A percentile compares a stretch with the other conserved stretches of the same genome.
Conservation (phyloP, 2,329 filamentous ascomycete genomes). For the Xylariaceae sp. region DNA sequence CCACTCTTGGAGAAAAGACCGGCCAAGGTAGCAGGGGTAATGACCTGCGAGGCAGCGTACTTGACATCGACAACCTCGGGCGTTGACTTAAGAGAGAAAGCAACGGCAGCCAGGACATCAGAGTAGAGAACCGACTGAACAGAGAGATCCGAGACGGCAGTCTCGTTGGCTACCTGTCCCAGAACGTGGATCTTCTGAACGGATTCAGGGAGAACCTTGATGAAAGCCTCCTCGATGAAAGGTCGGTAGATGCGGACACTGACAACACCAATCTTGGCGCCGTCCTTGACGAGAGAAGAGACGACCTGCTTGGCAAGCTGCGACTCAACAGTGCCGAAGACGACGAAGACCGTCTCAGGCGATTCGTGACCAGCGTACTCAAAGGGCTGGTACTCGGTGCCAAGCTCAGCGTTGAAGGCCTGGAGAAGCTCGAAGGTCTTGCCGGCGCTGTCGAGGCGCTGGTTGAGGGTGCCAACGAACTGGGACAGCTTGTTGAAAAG, state of each 20-base stretch:
- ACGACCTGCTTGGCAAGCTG: slow-evolving; percentile 81
- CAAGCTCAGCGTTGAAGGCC: slow-evolving; percentile 82
- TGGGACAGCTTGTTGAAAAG: slow-evolving; percentile 62
- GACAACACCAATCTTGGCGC: slow-evolving; percentile 76
- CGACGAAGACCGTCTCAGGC: slow-evolving; percentile 78
- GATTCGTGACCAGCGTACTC: slow-evolving; percentile 84
- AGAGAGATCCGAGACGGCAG: slow-evolving; percentile 67
- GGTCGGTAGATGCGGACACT: slow-evolving; percentile 92
- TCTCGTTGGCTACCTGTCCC: slow-evolving; percentile 75
- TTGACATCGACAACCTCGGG: slow-evolving; percentile 77
- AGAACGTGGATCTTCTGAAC: slow-evolving; percentile 75
- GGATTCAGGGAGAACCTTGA: slow-evolving; percentile 71
- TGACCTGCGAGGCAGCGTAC: slow-evolving; percentile 64
- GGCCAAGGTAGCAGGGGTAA: slow-evolving; percentile 52
- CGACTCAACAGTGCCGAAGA: slow-evolving; percentile 87
- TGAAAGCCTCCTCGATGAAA: slow-evolving; percentile 91
- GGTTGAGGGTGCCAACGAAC: slow-evolving; percentile 54
- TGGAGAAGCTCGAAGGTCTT: slow-evolving; percentile 65
- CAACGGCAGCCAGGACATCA: slow-evolving; percentile 82
- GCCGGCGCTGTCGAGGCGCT: slow-evolving; percentile 66
- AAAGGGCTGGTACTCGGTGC: slow-evolving; percentile 87
- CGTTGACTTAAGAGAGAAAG: slow-evolving; percentile 64
- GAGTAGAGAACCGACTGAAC: slow-evolving; percentile 81
- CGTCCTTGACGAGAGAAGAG: slow-evolving; percentile 63
- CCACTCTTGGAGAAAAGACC: slow-evolving; percentile 46